A percentile compares a stretch with the other conserved stretches of the same genome.
Conservation (phyloP, 257 asterid species). For the Solanum ossicruentum region DNA sequence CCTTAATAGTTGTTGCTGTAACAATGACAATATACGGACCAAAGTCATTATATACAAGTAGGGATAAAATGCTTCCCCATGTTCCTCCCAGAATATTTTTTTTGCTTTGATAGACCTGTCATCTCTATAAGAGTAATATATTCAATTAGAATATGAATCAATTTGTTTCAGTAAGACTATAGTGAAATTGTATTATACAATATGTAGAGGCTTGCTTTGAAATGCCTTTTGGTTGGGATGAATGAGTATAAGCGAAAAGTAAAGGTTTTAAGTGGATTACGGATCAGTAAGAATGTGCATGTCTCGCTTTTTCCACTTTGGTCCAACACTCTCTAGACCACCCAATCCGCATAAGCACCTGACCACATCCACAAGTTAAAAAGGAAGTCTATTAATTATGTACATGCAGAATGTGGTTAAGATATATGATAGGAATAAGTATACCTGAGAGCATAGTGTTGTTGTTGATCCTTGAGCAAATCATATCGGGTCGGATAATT, state of each 20-base stretch:
- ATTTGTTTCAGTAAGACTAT: too few species aligned
- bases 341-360: background rate
- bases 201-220: too few species aligned
- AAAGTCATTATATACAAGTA: too few species aligned
- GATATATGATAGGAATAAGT: background rate
- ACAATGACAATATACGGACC: too few species aligned
- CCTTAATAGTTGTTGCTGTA: too few species aligned
- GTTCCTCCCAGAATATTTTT: background rate
- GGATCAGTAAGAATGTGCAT: background rate
- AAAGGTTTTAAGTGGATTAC: background rate
- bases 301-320: background rate
- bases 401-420: too few species aligned
- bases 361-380: background rate
- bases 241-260: too few species aligned
- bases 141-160: background rate
- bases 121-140: background rate
- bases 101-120: background rate
- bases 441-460: background rate
- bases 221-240: too few species aligned
- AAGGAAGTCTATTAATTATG: too few species aligned
- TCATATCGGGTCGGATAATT: background rate
- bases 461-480: background rate
- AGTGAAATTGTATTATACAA: too few species aligned
- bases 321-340: background rate
- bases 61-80: background rate